These are phyloP conservation scores for Camellia granthamiana DNA, from an alignment of 148 eudicot genomes.

Conservation along the genomic window DNA sequence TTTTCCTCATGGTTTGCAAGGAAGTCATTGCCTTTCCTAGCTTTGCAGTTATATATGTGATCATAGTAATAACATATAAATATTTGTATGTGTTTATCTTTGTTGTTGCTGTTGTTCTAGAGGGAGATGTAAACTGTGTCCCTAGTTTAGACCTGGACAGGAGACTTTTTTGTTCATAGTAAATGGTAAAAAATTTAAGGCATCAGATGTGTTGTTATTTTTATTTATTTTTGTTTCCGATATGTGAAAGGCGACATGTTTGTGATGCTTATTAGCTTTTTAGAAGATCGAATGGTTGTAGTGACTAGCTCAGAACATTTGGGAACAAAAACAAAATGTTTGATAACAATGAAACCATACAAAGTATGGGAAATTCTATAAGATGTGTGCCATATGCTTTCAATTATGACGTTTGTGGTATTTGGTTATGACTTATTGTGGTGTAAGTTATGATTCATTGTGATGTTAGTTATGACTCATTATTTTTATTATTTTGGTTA, in stretches of 20 bases:
- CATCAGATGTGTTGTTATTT: background rate
- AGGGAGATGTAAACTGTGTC: background rate
- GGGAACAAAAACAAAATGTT: conserved; percentile 4
- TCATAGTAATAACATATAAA: background rate
- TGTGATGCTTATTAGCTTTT: background rate
- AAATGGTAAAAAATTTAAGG: background rate
- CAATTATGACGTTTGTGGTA: too few species aligned
- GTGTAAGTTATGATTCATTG: too few species aligned
- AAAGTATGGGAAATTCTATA: too few species aligned
- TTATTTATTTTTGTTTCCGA: background rate
- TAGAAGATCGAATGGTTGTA: conserved; percentile 1
- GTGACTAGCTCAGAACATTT: conserved; percentile 13
- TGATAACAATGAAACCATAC: background rate
- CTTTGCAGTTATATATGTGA: background rate
- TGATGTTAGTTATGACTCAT: too few species aligned
- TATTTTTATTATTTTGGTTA: too few species aligned
- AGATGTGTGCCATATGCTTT: too few species aligned
- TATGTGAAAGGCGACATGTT: background rate
- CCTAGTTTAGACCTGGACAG: background rate
- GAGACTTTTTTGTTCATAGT: background rate
- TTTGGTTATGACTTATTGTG: too few species aligned
- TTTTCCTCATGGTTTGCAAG: background rate
- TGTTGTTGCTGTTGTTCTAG: background rate
- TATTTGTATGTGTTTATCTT: background rate
- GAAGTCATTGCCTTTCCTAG: background rate